phyloP scores from a whole-genome alignment of 768 basidiomycete genomes.

The Postia placenta region DNA sequence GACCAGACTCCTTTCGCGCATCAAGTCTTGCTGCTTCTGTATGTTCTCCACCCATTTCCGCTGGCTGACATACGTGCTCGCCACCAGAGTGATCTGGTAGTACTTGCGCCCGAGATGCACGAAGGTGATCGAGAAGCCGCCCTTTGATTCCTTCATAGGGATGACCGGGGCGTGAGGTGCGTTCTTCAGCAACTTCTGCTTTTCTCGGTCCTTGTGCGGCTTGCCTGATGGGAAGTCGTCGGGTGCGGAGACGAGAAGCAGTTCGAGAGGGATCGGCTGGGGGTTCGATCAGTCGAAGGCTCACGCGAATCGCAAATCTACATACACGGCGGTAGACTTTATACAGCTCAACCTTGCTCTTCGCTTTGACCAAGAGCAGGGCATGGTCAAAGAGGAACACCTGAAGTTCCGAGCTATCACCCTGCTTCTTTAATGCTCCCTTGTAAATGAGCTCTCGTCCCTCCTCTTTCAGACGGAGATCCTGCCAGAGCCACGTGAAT shows the following conservation, averaged over 20 bases:
- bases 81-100: constrained; percentile 90
- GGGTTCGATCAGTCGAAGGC: constrained; percentile 3
- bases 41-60: constrained; percentile 95
- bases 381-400: constrained; percentile 98
- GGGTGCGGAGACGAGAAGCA: constrained; percentile 74
- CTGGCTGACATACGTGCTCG: constrained; percentile 74
- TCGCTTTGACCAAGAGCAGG: constrained; percentile 88
- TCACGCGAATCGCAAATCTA: constrained; percentile 5
- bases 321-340: constrained; percentile 90
- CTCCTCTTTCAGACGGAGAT: constrained; percentile 82
- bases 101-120: constrained; percentile 89
- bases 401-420: constrained; percentile 82
- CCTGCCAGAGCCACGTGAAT: constrained; percentile 36
- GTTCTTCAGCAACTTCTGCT: constrained; percentile 29
- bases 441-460: constrained; percentile 89
- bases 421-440: constrained; percentile 78
- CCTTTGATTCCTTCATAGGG: constrained; percentile 60
- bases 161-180: constrained; percentile 40
- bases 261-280: constrained; percentile 93
- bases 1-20: constrained; percentile 78
- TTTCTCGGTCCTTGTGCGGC: constrained; percentile 18
- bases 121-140: constrained; percentile 89
- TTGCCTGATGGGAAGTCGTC: constrained; percentile 48
- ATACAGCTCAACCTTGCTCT: constrained; percentile 86
- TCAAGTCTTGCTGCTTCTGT: constrained; percentile 77